These are phyloP conservation scores for Tephrocybe sp. DNA, from an alignment of 768 basidiomycete species.

Conservation along the genomic window DNA sequence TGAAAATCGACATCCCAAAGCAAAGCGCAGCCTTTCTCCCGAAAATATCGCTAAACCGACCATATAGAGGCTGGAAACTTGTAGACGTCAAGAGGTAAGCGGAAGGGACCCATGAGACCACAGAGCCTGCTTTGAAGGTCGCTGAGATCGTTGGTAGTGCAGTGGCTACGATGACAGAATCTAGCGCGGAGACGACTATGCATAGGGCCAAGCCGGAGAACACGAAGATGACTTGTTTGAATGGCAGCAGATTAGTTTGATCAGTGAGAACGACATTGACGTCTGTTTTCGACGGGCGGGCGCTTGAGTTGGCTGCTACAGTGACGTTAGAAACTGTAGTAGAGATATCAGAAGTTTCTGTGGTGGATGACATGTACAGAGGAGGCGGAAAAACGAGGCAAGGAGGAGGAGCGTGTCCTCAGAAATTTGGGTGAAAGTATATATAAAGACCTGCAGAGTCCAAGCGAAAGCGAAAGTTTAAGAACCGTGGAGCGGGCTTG, in stretches of 20 bases:
- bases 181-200: constrained; percentile 59
- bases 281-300: neutral
- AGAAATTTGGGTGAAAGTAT: no score
- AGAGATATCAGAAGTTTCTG: neutral
- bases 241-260: constrained; percentile 75
- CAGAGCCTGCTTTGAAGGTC: constrained; percentile 63
- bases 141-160: constrained; percentile 71
- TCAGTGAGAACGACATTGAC: constrained; percentile 46
- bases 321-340: no score
- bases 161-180: constrained; percentile 75
- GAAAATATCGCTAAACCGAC: constrained; percentile 66
- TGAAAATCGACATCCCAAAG: constrained; percentile 60
- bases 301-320: neutral
- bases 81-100: constrained; percentile 70
- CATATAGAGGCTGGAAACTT: constrained; percentile 61
- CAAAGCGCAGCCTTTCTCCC: constrained; percentile 63
- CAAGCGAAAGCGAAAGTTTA: no score
- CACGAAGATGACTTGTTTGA: constrained; percentile 60
- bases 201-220: constrained; percentile 63
- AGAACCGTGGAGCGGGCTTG: no score
- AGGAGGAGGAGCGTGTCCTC: no score
- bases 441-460: no score
- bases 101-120: constrained; percentile 72
- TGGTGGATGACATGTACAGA: neutral
- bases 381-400: no score